Conservation (phyloP, 1,139 yeast species). For the Ogataea hybrid region DNA sequence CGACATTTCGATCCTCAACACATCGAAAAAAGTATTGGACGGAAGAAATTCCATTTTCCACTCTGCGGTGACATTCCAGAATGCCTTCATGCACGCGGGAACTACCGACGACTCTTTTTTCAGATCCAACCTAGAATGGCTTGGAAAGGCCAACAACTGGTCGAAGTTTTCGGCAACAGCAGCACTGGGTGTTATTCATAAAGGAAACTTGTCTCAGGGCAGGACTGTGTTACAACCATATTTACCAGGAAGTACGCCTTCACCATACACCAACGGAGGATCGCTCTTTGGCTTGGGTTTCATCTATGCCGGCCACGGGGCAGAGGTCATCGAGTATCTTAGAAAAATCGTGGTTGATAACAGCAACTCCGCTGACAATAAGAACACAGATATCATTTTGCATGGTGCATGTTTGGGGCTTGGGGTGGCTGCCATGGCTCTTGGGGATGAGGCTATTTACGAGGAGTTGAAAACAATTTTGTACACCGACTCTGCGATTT, state of each 20-base stretch:
- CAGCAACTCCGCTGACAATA: slow-evolving; percentile 36
- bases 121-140: slow-evolving; percentile 90
- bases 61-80: slow-evolving; percentile 92
- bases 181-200: slow-evolving; percentile 95
- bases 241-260: slow-evolving; percentile 75
- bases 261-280: slow-evolving; percentile 94
- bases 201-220: slow-evolving; percentile 92
- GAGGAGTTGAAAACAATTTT: slow-evolving; percentile 83
- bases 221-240: slow-evolving; percentile 85
- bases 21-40: slow-evolving; percentile 78
- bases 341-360: slow-evolving; percentile 71
- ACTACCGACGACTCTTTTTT: slow-evolving; percentile 95
- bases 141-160: slow-evolving; percentile 97
- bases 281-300: slow-evolving; percentile 91
- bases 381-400: slow-evolving; percentile 79
- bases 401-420: slow-evolving; percentile 97
- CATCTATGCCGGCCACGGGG: slow-evolving; percentile 94
- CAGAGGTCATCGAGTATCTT: slow-evolving; percentile 79
- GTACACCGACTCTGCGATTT: slow-evolving; percentile 87
- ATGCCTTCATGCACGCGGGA: slow-evolving; percentile 95
- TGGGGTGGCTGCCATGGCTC: slow-evolving; percentile 97
- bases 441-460: slow-evolving; percentile 69
- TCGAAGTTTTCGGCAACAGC: slow-evolving; percentile 98
- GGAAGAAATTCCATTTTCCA: slow-evolving; percentile 94
- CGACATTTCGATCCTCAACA: slow-evolving; percentile 77